Evolutionary conservation across 768 basidiomycete genomes (phyloP).

Genomic region (Hericium erinaceus): DNA sequence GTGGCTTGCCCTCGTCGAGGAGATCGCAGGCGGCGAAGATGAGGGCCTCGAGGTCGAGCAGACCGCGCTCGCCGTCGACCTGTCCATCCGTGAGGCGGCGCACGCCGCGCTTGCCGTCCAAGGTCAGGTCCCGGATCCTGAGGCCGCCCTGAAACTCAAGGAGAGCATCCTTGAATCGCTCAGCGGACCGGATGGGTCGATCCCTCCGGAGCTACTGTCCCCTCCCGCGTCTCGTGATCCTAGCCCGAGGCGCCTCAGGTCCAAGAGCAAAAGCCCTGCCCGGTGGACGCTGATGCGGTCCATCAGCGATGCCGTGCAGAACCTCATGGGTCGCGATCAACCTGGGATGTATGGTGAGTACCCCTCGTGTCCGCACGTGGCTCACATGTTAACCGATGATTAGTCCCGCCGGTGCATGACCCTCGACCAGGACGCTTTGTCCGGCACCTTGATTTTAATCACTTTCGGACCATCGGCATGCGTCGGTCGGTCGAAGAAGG

Average conservation of each 20-base stretch:
- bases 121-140: conserved; percentile 1
- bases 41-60: conserved; percentile 39
- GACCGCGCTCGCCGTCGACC: conserved; percentile 53
- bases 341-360: conserved; percentile 66
- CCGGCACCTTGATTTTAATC: conserved; percentile 86
- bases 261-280: conserved; percentile 73
- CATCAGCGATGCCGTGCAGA: conserved; percentile 71
- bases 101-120: conserved; percentile 36
- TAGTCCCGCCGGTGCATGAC: conserved; percentile 64
- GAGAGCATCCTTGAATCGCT: conserved; percentile 31
- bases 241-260: conserved; percentile 64
- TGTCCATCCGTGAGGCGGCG: conserved; percentile 60
- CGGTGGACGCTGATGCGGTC: conserved; percentile 77
- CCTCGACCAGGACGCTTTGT: conserved; percentile 74
- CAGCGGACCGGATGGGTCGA: conserved; percentile 54
- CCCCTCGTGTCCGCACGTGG: conserved; percentile 2
- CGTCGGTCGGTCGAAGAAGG: conserved; percentile 87
- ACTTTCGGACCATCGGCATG: conserved; percentile 96
- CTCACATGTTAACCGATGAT: background rate
- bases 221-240: conserved; percentile 78
- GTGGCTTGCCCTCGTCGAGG: conserved; percentile 76
- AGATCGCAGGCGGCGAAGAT: conserved; percentile 66
- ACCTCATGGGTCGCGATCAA: conserved; percentile 51
- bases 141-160: conserved; percentile 37
- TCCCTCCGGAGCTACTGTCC: conserved; percentile 67